These are phyloP conservation scores for Trichoderma sp. DNA, from an alignment of 2,329 filamentous ascomycete species.

Conservation along the genomic window DNA sequence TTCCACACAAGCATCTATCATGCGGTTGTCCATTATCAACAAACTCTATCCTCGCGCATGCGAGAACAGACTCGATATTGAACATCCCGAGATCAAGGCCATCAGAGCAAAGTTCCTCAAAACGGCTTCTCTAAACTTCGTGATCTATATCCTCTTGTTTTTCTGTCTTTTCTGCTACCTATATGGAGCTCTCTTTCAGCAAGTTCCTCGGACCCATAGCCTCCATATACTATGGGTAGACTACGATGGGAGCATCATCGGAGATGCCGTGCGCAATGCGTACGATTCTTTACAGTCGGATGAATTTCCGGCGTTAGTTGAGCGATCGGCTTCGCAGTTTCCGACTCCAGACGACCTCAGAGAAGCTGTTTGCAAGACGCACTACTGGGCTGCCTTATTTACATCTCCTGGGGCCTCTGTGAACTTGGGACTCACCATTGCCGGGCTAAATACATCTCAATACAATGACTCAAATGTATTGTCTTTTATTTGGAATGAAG, in stretches of 20 bases:
- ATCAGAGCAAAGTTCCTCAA: slow-evolving; percentile 22
- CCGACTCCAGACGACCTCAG: slow-evolving; percentile 13
- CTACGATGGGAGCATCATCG: slow-evolving; percentile 26
- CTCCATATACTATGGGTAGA: slow-evolving; percentile 26
- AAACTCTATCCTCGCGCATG: slow-evolving; percentile 22
- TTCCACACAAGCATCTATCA: not conserved
- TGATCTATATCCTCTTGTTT: slow-evolving; percentile 41
- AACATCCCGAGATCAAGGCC: slow-evolving; percentile 16
- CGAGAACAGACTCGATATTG: slow-evolving; percentile 11
- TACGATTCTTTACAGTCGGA: slow-evolving; percentile 22
- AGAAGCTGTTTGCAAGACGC: slow-evolving; percentile 20
- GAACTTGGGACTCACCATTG: slow-evolving; percentile 19
- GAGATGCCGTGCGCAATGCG: slow-evolving; percentile 23
- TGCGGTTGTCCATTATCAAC: not conserved
- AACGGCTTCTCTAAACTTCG: slow-evolving; percentile 21
- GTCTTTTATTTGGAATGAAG: slow-evolving; percentile 25
- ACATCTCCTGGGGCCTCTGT: slow-evolving; percentile 19
- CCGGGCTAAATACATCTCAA: slow-evolving; percentile 6
- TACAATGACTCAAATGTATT: slow-evolving; percentile 23
- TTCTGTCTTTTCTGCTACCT: slow-evolving; percentile 26
- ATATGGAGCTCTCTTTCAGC: slow-evolving; percentile 25
- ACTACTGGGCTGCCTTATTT: slow-evolving; percentile 25
- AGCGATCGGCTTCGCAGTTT: slow-evolving; percentile 19
- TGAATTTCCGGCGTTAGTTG: slow-evolving; percentile 23
- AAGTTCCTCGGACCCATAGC: slow-evolving; percentile 22